Percentiles rank a stretch among this genome's conserved stretches.
These are phyloP conservation scores for Thermothielavioides terrestris DNA, from an alignment of 495 filamentous ascomycete species.

Conservation along the genomic window DNA sequence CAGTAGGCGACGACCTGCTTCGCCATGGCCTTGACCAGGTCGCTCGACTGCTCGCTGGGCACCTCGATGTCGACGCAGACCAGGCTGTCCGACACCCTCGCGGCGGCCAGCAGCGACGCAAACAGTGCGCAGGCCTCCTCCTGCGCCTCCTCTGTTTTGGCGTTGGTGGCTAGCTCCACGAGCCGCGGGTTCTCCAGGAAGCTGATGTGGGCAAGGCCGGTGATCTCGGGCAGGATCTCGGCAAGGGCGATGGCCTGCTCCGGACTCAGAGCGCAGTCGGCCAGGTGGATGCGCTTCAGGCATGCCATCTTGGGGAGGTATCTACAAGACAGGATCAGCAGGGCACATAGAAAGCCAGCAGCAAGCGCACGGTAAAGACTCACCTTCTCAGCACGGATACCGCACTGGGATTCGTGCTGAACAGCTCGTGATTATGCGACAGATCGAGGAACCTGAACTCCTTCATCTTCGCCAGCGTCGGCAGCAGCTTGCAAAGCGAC, in stretches of 20 bases:
- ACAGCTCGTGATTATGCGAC: slow-evolving; percentile 78
- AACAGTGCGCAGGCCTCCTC: slow-evolving; percentile 94
- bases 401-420: slow-evolving; percentile 63
- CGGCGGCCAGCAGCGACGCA: slow-evolving; percentile 82
- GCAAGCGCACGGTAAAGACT: slow-evolving; percentile 10
- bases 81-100: slow-evolving; percentile 71
- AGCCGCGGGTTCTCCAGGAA: slow-evolving; percentile 77
- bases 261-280: slow-evolving; percentile 75
- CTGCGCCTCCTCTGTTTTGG: slow-evolving; percentile 61
- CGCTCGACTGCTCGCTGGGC: slow-evolving; percentile 65
- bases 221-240: slow-evolving; percentile 79
- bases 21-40: slow-evolving; percentile 85
- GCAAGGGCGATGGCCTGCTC: slow-evolving; percentile 84
- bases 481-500: slow-evolving; percentile 66
- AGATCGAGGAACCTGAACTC: slow-evolving; percentile 84
- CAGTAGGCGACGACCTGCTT: slow-evolving; percentile 92
- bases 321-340: slow-evolving; percentile 25
- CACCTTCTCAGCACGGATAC: slow-evolving; percentile 63
- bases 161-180: slow-evolving; percentile 49
- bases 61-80: slow-evolving; percentile 90
- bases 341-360: neutral
- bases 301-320: slow-evolving; percentile 75
- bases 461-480: slow-evolving; percentile 59
- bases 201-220: slow-evolving; percentile 76
- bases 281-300: slow-evolving; percentile 79